These are phyloP conservation scores for Mycena pura DNA, from an alignment of 768 basidiomycete species.

Conservation along the genomic window DNA sequence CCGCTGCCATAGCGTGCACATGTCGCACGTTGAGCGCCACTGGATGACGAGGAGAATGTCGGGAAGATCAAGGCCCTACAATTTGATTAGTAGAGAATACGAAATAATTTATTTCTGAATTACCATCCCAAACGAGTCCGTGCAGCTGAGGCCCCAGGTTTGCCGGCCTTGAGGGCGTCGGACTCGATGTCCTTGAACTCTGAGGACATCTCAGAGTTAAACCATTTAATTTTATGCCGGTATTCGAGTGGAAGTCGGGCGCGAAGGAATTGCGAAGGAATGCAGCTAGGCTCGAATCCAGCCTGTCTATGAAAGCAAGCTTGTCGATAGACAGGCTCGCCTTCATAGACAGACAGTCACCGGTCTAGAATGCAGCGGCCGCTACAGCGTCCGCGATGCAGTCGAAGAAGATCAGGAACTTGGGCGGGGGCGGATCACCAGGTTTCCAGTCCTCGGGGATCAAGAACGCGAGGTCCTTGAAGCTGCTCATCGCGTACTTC, in stretches of 20 bases:
- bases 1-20: slow-evolving; percentile 34
- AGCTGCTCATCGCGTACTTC: slow-evolving; percentile 19
- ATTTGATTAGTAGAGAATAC: neutral
- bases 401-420: slow-evolving; percentile 34
- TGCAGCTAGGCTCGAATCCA: no score
- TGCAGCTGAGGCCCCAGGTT: slow-evolving; percentile 30
- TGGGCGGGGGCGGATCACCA: slow-evolving; percentile 10
- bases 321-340: no score
- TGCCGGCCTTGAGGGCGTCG: slow-evolving; percentile 11
- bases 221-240: slow-evolving; percentile 28
- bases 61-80: slow-evolving; percentile 38
- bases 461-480: slow-evolving; percentile 25
- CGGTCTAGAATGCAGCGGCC: no score
- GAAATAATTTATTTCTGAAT: neutral
- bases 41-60: slow-evolving; percentile 38
- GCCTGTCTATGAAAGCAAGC: no score
- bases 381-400: slow-evolving; percentile 19
- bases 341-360: no score
- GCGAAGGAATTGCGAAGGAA: slow-evolving; percentile 20
- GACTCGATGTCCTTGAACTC: slow-evolving; percentile 20
- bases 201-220: slow-evolving; percentile 29
- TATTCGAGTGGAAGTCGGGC: slow-evolving; percentile 11
- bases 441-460: slow-evolving; percentile 15
- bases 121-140: slow-evolving; percentile 36
- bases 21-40: slow-evolving; percentile 26